Conservation (phyloP, 2,329 filamentous ascomycete genomes). For the Blastomyces silverae region DNA sequence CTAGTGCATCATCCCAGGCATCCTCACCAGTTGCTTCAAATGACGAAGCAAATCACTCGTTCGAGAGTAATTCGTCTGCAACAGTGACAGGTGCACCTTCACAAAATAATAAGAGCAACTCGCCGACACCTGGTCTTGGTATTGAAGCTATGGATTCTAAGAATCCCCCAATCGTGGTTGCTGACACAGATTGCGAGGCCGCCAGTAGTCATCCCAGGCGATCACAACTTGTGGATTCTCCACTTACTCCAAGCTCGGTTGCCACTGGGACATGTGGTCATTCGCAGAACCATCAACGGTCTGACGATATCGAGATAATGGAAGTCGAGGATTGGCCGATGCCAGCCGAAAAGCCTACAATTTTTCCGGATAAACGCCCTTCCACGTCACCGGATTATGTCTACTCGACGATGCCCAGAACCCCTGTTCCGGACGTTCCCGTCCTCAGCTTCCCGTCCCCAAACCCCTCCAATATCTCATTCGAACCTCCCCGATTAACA, state of each 20-base stretch:
- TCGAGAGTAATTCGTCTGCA: slow-evolving; percentile 3
- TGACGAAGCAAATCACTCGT: neutral
- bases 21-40: neutral
- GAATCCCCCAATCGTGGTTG: slow-evolving; percentile 11
- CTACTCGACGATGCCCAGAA: slow-evolving; percentile 33
- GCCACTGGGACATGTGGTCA: slow-evolving; percentile 12
- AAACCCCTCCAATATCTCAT: slow-evolving; percentile 36
- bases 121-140: slow-evolving; percentile 17
- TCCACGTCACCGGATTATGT: slow-evolving; percentile 39
- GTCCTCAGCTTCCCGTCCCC: slow-evolving; percentile 42
- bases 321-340: slow-evolving; percentile 29
- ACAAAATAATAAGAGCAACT: slow-evolving; percentile 5
- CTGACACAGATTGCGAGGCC: slow-evolving; percentile 9
- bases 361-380: slow-evolving; percentile 38
- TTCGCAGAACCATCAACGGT: slow-evolving; percentile 12
- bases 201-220: slow-evolving; percentile 16
- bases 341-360: slow-evolving; percentile 16
- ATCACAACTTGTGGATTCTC: slow-evolving; percentile 13
- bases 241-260: slow-evolving; percentile 17
- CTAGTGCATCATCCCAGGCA: neutral
- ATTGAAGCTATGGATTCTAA: slow-evolving; percentile 21
- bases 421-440: slow-evolving; percentile 35
- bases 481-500: slow-evolving; percentile 39
- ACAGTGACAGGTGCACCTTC: slow-evolving; percentile 11
- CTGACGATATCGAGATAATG: slow-evolving; percentile 28